A percentile compares a stretch with the other conserved stretches of the same genome.
Conservation (phyloP, 2,329 filamentous ascomycete genomes). For the Stagonosporopsis cucurbitacearum region DNA sequence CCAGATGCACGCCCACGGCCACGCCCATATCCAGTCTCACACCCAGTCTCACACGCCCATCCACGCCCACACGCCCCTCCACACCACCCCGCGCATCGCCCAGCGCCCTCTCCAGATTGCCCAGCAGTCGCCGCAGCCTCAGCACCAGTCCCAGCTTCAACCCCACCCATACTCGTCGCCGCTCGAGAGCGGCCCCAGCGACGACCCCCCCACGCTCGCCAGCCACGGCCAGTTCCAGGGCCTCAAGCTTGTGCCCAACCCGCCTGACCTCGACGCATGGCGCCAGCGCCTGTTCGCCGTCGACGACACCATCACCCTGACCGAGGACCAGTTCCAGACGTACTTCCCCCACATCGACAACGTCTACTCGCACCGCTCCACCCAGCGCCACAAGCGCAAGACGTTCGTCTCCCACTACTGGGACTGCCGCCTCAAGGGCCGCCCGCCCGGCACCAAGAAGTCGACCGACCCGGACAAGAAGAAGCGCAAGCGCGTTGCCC, state of each 20-base stretch:
- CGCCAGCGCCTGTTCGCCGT: slow-evolving; percentile 75
- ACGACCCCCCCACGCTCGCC: slow-evolving; percentile 48
- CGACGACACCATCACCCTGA: slow-evolving; percentile 74
- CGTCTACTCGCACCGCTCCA: slow-evolving; percentile 83
- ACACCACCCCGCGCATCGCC: slow-evolving; percentile 20
- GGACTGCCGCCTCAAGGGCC: slow-evolving; percentile 82
- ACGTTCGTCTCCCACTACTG: slow-evolving; percentile 85
- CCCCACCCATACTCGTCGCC: slow-evolving; percentile 16
- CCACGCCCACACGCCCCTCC: slow-evolving; percentile 16
- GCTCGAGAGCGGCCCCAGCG: not conserved
- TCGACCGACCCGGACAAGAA: slow-evolving; percentile 81
- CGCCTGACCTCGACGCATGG: slow-evolving; percentile 73
- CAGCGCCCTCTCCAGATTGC: slow-evolving; percentile 26
- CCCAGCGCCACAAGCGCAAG: slow-evolving; percentile 80
- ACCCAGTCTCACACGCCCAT: too few relatives aligned
- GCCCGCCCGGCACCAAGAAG: slow-evolving; percentile 79
- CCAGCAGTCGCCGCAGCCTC: slow-evolving; percentile 14
- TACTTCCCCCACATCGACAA: slow-evolving; percentile 87
- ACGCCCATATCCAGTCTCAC: slow-evolving; percentile 17
- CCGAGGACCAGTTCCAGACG: slow-evolving; percentile 78
- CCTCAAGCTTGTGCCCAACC: slow-evolving; percentile 66
- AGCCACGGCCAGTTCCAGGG: slow-evolving; percentile 61
- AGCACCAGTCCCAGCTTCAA: too few relatives aligned
- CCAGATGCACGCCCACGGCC: slow-evolving; percentile 4
- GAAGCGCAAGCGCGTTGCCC: slow-evolving; percentile 77